Evolutionary conservation across 2,329 filamentous ascomycete species (phyloP).

Genomic region (Fusarium sp.): DNA sequence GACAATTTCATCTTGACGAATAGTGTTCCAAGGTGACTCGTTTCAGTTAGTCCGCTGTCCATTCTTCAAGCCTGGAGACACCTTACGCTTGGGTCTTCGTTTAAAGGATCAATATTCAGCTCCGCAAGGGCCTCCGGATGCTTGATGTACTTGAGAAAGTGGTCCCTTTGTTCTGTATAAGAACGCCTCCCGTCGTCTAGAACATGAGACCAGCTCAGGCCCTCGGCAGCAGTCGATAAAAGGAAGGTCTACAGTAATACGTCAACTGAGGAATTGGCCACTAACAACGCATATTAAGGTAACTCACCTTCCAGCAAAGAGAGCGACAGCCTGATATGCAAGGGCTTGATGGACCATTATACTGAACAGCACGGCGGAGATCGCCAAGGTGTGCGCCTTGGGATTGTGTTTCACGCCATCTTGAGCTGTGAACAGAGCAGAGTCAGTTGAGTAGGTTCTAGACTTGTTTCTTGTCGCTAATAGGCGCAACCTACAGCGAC

Average conservation of each 20-base stretch:
- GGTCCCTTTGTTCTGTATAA: slow-evolving; percentile 78
- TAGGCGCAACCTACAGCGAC: slow-evolving; percentile 49
- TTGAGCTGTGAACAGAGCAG: slow-evolving; percentile 59
- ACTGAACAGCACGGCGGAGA: slow-evolving; percentile 72
- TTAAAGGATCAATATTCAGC: slow-evolving; percentile 82
- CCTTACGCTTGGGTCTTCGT: slow-evolving; percentile 75
- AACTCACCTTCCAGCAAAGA: slow-evolving; percentile 85
- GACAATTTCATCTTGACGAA: slow-evolving; percentile 84
- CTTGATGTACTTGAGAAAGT: slow-evolving; percentile 84
- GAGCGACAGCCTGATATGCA: slow-evolving; percentile 82
- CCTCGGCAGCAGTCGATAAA: slow-evolving; percentile 75
- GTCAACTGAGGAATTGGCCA: background rate
- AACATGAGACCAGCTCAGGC: slow-evolving; percentile 74
- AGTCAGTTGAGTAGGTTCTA: slow-evolving; percentile 37
- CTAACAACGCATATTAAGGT: background rate
- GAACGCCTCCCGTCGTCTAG: slow-evolving; percentile 75
- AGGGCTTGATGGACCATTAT: slow-evolving; percentile 68
- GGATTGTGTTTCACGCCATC: slow-evolving; percentile 74
- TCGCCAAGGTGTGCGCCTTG: slow-evolving; percentile 68
- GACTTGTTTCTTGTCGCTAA: slow-evolving; percentile 1
- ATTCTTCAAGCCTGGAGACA: background rate
- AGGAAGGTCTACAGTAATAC: slow-evolving; percentile 73
- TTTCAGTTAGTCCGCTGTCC: slow-evolving; percentile 14
- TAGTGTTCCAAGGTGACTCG: slow-evolving; percentile 92
- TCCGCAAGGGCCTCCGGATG: slow-evolving; percentile 82